Conservation (phyloP, 441 rosid genomes). For the Erodium trifolium region DNA sequence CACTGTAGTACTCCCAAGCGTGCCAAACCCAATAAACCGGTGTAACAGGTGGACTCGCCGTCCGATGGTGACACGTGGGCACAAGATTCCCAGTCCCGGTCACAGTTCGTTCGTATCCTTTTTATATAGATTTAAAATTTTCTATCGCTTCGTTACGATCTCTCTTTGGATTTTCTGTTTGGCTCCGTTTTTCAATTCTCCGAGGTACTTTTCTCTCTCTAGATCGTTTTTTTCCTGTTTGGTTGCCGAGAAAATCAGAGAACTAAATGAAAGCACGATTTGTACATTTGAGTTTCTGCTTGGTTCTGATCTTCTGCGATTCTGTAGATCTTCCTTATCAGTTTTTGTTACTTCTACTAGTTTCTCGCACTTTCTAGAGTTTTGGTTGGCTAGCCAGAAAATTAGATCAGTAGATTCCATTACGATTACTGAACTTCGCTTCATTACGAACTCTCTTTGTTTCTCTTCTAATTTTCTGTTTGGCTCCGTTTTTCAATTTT, state of each 20-base stretch:
- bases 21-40: slow-evolving; percentile 26
- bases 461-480: slow-evolving; percentile 18
- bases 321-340: slow-evolving; percentile 7
- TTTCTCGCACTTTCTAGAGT: too few species aligned
- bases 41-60: slow-evolving; percentile 36
- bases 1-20: not conserved
- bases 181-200: too few species aligned
- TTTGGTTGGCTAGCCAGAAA: too few species aligned
- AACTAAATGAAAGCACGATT: too few species aligned
- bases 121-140: not conserved
- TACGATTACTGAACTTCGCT: too few species aligned
- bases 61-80: slow-evolving; percentile 17
- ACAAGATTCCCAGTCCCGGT: slow-evolving; percentile 10
- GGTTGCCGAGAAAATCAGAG: too few species aligned
- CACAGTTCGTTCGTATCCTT: slow-evolving; percentile 16
- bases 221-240: too few species aligned
- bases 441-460: not conserved
- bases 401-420: too few species aligned
- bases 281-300: too few species aligned
- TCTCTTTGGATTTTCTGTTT: not conserved
- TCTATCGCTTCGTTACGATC: not conserved
- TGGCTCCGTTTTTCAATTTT: slow-evolving; percentile 12
- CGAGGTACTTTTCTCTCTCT: too few species aligned
- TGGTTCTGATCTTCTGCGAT: too few species aligned
- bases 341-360: too few species aligned